phyloP scores from a whole-genome alignment of 1,139 yeast genomes.

The Geotrichum bryndzae region DNA sequence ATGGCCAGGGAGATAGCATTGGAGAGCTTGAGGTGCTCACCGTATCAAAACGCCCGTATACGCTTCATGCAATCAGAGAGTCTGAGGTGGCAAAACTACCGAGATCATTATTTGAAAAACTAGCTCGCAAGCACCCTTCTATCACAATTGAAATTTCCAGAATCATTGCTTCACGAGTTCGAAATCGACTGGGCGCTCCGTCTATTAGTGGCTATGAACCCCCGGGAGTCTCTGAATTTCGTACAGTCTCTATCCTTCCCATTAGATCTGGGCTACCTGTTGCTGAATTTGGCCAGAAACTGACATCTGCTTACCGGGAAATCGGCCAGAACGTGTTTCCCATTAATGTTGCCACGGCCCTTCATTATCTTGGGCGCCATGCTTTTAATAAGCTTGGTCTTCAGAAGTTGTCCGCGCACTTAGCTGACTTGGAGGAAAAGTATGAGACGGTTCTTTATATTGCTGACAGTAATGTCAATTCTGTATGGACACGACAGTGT shows the following conservation, averaged over 20 bases:
- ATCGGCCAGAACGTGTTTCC: conserved; percentile 73
- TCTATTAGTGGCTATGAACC: conserved; percentile 11
- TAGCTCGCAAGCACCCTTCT: conserved; percentile 80
- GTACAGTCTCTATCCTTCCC: conserved; percentile 83
- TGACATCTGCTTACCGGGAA: conserved; percentile 61
- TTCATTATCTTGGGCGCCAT: conserved; percentile 78
- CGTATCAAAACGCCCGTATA: conserved; percentile 63
- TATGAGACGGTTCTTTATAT: conserved; percentile 82
- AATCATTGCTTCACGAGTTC: conserved; percentile 72
- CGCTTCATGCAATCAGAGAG: conserved; percentile 85
- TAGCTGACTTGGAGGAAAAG: conserved; percentile 85
- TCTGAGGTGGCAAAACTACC: conserved; percentile 93
- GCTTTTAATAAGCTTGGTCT: conserved; percentile 89
- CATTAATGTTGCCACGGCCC: conserved; percentile 73
- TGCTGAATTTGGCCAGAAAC: conserved; percentile 68
- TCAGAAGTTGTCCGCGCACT: conserved; percentile 78
- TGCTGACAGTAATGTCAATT: conserved; percentile 76
- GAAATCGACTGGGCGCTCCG: conserved; percentile 25
- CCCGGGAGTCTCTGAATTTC: conserved; percentile 36
- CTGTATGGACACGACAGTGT: conserved; percentile 90
- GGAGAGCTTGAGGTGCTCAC: conserved; percentile 95
- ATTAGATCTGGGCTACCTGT: conserved; percentile 76
- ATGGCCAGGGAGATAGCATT: conserved; percentile 89
- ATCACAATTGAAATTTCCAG: conserved; percentile 86
- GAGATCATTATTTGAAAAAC: conserved; percentile 74